Conservation (phyloP, 805 yeast genomes). For the Soucietia sequanensis region DNA sequence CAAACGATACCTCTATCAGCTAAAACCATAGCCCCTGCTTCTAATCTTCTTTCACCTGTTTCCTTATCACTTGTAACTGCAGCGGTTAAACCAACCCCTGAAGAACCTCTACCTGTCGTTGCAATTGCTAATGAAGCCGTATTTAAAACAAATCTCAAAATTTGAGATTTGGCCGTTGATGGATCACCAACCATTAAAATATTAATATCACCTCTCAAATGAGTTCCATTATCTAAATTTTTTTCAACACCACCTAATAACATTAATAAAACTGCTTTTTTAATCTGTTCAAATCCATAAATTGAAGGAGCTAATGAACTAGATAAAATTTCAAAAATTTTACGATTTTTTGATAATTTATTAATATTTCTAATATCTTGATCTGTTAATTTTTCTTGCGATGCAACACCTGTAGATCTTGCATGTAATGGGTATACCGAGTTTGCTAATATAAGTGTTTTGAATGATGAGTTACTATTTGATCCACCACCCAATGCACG, state of each 20-base stretch:
- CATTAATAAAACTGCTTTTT: slow-evolving; percentile 87
- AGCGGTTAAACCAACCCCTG: slow-evolving; percentile 99
- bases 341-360: slow-evolving; percentile 64
- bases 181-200: slow-evolving; percentile 98
- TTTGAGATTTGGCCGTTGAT: slow-evolving; percentile 96
- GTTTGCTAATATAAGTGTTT: slow-evolving; percentile 82
- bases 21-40: slow-evolving; percentile 99
- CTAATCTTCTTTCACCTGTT: slow-evolving; percentile 93
- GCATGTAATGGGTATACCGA: slow-evolving; percentile 88
- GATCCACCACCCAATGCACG: slow-evolving; percentile 80
- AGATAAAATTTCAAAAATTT: slow-evolving; percentile 75
- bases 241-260: slow-evolving; percentile 92
- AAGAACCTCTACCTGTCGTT: slow-evolving; percentile 98
- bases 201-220: slow-evolving; percentile 96
- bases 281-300: slow-evolving; percentile 88
- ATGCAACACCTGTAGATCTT: slow-evolving; percentile 80
- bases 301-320: slow-evolving; percentile 94
- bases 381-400: slow-evolving; percentile 68
- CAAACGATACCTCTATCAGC: slow-evolving; percentile 98
- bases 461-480: slow-evolving; percentile 64
- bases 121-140: slow-evolving; percentile 96
- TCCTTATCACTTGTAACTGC: slow-evolving; percentile 96
- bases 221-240: slow-evolving; percentile 91
- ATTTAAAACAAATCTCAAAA: slow-evolving; percentile 88
- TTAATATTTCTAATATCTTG: slow-evolving; percentile 84